phyloP scores from a whole-genome alignment of 2,329 filamentous ascomycete genomes.

The Thelonectria olida region DNA sequence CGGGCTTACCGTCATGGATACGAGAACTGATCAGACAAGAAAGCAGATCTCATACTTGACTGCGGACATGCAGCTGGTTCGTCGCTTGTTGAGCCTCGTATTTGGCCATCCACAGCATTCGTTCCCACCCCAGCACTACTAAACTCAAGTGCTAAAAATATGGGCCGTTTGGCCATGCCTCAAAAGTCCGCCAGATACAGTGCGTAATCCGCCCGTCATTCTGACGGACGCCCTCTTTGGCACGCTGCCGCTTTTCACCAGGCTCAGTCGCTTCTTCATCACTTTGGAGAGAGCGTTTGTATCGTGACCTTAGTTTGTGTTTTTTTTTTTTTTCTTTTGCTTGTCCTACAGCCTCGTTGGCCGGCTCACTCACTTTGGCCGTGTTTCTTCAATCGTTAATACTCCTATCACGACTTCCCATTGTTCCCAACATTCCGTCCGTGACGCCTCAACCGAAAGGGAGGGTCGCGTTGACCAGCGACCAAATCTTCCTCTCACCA shows the following conservation, averaged over 20 bases:
- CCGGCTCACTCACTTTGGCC: conserved; percentile 69
- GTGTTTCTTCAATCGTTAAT: conserved; percentile 52
- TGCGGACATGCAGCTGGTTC: conserved; percentile 7
- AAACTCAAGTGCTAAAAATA: conserved; percentile 34
- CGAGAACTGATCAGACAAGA: conserved; percentile 3
- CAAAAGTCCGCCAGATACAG: conserved; percentile 36
- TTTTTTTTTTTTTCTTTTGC: conserved; percentile 27
- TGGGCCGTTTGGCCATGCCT: conserved; percentile 25
- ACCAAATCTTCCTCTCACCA: conserved; percentile 32
- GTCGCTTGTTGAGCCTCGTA: conserved; percentile 22
- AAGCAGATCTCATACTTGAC: neutral
- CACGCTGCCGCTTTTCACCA: conserved; percentile 34
- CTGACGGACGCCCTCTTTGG: conserved; percentile 19
- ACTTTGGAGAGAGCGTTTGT: conserved; percentile 30
- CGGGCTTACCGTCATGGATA: conserved; percentile 16
- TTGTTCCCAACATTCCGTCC: conserved; percentile 18
- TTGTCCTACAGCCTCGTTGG: conserved; percentile 33
- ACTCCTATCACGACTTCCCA: neutral
- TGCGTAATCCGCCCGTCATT: conserved; percentile 19
- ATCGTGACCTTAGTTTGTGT: conserved; percentile 31
- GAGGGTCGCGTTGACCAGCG: conserved; percentile 44
- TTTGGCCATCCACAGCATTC: conserved; percentile 6
- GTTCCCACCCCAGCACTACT: conserved; percentile 24
- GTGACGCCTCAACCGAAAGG: conserved; percentile 38
- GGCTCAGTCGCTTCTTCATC: conserved; percentile 40